Evolutionary conservation across 805 yeast species (phyloP), one percentile per base, ranked within the genome.

Genomic region (Debaryomyces maramus): DNA sequence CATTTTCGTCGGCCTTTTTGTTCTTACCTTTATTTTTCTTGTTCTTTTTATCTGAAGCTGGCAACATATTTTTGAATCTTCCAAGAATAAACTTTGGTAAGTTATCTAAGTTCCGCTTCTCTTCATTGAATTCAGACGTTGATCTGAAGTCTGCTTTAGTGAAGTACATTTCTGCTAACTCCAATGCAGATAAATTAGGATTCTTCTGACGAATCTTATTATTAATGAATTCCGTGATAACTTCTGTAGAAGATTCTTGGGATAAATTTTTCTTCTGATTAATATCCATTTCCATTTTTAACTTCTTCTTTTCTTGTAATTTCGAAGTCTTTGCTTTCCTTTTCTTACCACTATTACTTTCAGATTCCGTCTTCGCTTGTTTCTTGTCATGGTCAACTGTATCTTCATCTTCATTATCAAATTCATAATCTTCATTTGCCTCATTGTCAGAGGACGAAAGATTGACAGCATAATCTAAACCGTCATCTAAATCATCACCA

Each of bases 401-500:
- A 9, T 55, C 65, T 3, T 46, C 62, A 21, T 53, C 61, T 9
- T 50, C 65, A 9, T 60, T 58, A 21, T 61, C 51, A 23, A 34
- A 39, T 21, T 40, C 53, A 7, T 46, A 39, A 13, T 48, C 51
- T 6, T 15, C 33, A 14, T 19, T 34, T 13, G 14, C 44, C 27
- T 47, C 55, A n/a, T n/a, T n/a, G 3, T 56, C 59, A 9, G 51
- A 61, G n/a, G 62, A 24, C 6, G 28, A 56, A 20, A 63, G 50
- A 28, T 74, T 77, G 17, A 77, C 67, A 4, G 70, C 73, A 54
- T 85, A 85, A 3, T 73, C 84, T 36, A 88, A 65, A 2, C 88
- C 91, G 56, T 87, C 95, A 37, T 86, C 90, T 43, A 88, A 67
- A 44, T 84, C 95, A 60, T 88, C 96, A 11, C 75, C 85, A 14